Conservation (phyloP, 192 early-diverging fungal genomes). For the Anaeromyces robustus region DNA sequence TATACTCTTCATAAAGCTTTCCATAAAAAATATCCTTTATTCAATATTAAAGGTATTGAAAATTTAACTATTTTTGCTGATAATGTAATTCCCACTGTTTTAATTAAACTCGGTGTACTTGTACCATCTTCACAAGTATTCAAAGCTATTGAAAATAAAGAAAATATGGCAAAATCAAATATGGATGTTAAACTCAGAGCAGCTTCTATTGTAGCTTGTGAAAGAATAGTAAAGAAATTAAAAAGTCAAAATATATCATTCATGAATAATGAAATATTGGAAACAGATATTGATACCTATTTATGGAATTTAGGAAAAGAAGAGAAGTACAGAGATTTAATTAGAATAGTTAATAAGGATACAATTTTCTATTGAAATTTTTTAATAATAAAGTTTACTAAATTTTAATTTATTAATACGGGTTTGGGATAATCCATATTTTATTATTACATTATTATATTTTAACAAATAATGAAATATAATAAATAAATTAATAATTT, state of each 20-base stretch:
- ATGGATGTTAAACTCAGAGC: conserved; percentile 36
- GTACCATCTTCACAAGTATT: not conserved
- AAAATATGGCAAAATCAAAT: not conserved
- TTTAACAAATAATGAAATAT: too few species aligned
- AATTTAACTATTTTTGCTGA: conserved; percentile 57
- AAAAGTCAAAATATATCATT: conserved; percentile 13
- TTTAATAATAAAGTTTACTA: not conserved
- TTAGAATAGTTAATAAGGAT: conserved; percentile 37
- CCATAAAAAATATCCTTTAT: conserved; percentile 24
- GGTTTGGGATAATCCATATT: too few species aligned
- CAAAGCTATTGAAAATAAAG: not conserved
- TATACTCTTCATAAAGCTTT: conserved; percentile 47
- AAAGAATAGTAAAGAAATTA: conserved; percentile 28
- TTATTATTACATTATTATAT: too few species aligned
- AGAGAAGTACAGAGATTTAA: conserved; percentile 31
- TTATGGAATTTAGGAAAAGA: conserved; percentile 63
- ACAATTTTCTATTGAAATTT: conserved; percentile 51
- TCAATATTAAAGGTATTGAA: conserved; percentile 49
- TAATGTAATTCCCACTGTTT: conserved; percentile 54
- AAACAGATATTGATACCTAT: conserved; percentile 37
- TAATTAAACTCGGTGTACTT: conserved; percentile 8
- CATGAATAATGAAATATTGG: conserved; percentile 17
- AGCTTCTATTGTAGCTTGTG: conserved; percentile 47
- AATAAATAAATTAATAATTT: too few species aligned
- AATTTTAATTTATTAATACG: too few species aligned